Base-by-base conservation (phyloP, 176 grass and related monocot species). In the Calamus simplicifolius region DNA sequence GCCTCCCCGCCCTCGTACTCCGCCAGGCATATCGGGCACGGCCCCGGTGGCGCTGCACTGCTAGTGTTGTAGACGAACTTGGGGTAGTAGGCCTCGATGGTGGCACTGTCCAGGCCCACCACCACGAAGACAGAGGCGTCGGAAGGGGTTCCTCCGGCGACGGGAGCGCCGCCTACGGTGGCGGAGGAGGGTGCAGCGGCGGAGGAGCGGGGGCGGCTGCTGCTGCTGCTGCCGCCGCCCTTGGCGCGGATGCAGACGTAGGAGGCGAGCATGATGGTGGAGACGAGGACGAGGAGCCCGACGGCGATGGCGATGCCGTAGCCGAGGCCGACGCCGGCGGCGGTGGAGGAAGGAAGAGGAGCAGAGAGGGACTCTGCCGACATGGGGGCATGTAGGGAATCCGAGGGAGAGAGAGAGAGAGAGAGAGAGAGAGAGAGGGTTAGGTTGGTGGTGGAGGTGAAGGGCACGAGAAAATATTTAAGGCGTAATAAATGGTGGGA, bases 231-330 rank as follows among this genome's bases (percentile, higher is more conserved):
- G 0, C 21, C 21, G 48, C 73, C 57, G 52, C 79, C 64, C 75
- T 85, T 89, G 70, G 71, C 75, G 18, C 66, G 81, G 29, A 81
- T 74, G 65, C 81, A 89, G 66, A 89, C 19, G 73, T 85, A 89
- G 61, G 86, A 85, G 51, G 86, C 86, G 66, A 85, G 77, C 67
- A 85, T 76, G 75, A 81, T 80, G 77, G 86, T 89, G 56, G 86
- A 89, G 70, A 89, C 63, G 61, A 89, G 58, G 66, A 89, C 78
- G 25, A 89, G 86, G 57, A 85, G 68, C 51, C 81, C 86, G 16
- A 89, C 74, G 6, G 81, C 77, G 31, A 89, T 79, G 74, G 77
- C 77, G n/a, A 89, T 84, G 49, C 81, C 86, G 61, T 89, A 89
- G 61, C 81, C 86, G 50, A 89, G 86, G 17, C 86, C 81, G 27